Base-by-base conservation (phyloP, 1,284 basidiomycete species). In the Quambalaria eucalypti region DNA sequence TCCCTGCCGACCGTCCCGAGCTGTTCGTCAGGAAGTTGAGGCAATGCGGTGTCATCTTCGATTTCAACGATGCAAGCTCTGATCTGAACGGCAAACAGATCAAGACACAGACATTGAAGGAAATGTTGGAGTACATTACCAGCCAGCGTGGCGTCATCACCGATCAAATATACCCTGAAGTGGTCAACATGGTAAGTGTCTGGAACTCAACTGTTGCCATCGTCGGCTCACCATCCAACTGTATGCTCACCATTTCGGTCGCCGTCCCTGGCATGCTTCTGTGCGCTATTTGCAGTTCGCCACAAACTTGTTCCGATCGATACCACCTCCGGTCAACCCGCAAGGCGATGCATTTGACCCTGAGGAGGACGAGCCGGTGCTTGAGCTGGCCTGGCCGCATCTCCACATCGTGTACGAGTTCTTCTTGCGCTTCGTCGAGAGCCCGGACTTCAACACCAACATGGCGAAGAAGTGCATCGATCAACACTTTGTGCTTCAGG, bases 341-440 rank as follows among this genome's bases (percentile, higher is more conserved):
- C 87, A 86, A 19, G 95, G 93, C 54, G 95, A 98, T 74, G 93
- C 92, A 0, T 99, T 96, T 73, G 95, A 99, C 76, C 95, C 95
- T 12, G 95, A 99, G 78, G 95, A 99, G 79, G 95, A 99, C 71
- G 95, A 99, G 70, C 95, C 95, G 6, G 93, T 98, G 2, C 83
- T 98, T 60, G 95, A 99, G 76, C 86, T 98, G 53, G 95, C 95
- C 16, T 99, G 95, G 95, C 95, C 95, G 28, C 95, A 99, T 77
- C 83, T 99, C 54, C 93, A 99, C 78, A 93, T 99, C 65, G 95
- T 99, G 51, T 99, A 99, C 79, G 95, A 99, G 78, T 97, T 99
- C 79, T 99, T 99, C 84, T 84, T 99, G 33, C 88, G 95, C 54
- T 98, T 99, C 73, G 89, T 99, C 59, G 95, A 99, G 78, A 90